Conservation (phyloP, 768 basidiomycete genomes). For the Leccinum pellstonianum region DNA sequence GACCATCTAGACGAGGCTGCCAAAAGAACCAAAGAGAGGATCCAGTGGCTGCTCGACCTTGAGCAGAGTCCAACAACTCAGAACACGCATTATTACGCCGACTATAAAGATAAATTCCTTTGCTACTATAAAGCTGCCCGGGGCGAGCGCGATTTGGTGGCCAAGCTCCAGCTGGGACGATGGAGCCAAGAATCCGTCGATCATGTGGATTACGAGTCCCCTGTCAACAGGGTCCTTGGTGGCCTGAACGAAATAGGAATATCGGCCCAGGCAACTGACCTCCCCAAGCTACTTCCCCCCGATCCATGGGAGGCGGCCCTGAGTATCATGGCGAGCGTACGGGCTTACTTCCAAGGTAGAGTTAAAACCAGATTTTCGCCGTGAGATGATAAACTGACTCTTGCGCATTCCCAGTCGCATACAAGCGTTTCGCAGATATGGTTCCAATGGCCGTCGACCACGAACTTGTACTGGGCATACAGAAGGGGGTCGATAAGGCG, state of each 20-base stretch:
- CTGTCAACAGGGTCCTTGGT: slow-evolving; percentile 32
- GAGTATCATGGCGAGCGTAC: slow-evolving; percentile 69
- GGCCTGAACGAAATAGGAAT: slow-evolving; percentile 28
- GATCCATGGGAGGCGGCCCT: slow-evolving; percentile 57
- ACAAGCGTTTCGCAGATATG: slow-evolving; percentile 46
- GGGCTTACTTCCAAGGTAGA: slow-evolving; percentile 74
- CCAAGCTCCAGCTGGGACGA: slow-evolving; percentile 4
- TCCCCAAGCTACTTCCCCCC: slow-evolving; percentile 48
- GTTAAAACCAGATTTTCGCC: background rate
- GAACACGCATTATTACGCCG: slow-evolving; percentile 49
- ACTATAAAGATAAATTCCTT: slow-evolving; percentile 52
- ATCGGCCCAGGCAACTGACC: slow-evolving; percentile 37
- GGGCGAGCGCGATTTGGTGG: slow-evolving; percentile 6
- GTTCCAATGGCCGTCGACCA: slow-evolving; percentile 43
- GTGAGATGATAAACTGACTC: background rate
- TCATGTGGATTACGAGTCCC: rapidly evolving
- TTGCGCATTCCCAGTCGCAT: slow-evolving; percentile 39
- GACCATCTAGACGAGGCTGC: slow-evolving; percentile 49
- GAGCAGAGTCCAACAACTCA: slow-evolving; percentile 52
- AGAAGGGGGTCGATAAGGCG: slow-evolving; percentile 42
- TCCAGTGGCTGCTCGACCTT: slow-evolving; percentile 49
- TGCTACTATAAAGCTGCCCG: slow-evolving; percentile 42
- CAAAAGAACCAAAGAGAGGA: slow-evolving; percentile 36
- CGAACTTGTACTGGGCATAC: slow-evolving; percentile 44
- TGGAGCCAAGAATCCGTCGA: background rate